A percentile compares a stretch with the other conserved stretches of the same genome.
Conservation (phyloP, 2,329 filamentous ascomycete species). For the Hypomyces perniciosus region DNA sequence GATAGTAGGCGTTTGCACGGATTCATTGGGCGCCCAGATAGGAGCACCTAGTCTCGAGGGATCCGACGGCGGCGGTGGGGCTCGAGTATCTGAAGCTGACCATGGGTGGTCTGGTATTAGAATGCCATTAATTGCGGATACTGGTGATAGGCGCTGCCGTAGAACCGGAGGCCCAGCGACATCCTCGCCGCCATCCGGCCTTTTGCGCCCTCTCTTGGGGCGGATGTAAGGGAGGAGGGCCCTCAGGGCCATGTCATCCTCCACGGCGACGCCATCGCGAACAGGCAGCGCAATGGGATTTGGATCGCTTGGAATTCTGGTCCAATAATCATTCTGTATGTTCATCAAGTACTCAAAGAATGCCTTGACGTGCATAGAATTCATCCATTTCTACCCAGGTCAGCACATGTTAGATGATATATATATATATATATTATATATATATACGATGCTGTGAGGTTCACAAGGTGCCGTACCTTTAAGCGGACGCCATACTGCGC, state of each 20-base stretch:
- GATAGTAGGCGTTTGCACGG: conserved; percentile 52
- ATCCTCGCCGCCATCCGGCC: conserved; percentile 55
- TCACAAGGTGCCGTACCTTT: conserved; percentile 53
- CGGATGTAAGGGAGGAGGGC: conserved; percentile 74
- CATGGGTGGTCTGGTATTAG: conserved; percentile 27
- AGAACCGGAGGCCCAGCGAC: conserved; percentile 45
- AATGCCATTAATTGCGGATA: conserved; percentile 35
- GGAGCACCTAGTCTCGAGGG: conserved; percentile 28
- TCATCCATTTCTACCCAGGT: conserved; percentile 74
- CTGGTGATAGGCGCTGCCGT: conserved; percentile 55
- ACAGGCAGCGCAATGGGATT: conserved; percentile 58
- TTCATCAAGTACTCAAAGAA: conserved; percentile 87
- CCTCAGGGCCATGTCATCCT: conserved; percentile 83
- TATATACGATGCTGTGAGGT: conserved; percentile 1
- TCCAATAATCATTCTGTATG: conserved; percentile 74
- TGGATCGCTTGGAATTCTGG: conserved; percentile 60
- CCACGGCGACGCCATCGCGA: conserved; percentile 74
- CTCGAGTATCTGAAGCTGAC: conserved; percentile 36
- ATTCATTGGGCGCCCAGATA: conserved; percentile 36
- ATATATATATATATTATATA: neutral
- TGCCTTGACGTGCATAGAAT: conserved; percentile 88
- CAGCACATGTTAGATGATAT: neutral
- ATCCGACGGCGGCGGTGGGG: conserved; percentile 30
- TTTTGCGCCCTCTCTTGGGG: conserved; percentile 56
- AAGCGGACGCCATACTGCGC: conserved; percentile 90